Percentiles rank a stretch among this genome's conserved stretches.
These are phyloP conservation scores for Penicillium lagena DNA, from an alignment of 495 filamentous ascomycete species.

Conservation along the genomic window DNA sequence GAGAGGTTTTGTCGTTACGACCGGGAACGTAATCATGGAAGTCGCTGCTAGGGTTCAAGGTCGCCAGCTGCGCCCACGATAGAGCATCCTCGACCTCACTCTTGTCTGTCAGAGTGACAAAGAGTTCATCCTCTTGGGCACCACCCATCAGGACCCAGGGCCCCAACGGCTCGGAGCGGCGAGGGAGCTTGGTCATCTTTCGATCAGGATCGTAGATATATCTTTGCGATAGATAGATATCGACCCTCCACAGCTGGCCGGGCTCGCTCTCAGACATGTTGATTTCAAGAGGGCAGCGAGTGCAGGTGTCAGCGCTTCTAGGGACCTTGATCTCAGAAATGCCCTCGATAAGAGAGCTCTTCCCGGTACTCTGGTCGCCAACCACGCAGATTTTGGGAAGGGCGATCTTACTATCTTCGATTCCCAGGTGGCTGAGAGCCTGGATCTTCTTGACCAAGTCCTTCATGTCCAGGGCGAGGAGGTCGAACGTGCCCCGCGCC, in stretches of 20 bases:
- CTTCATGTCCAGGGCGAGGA: conserved; percentile 33
- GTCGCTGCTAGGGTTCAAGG: conserved; percentile 50
- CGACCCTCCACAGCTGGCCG: conserved; percentile 51
- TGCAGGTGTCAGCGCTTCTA: conserved; percentile 62
- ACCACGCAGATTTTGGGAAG: conserved; percentile 73
- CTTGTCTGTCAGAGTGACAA: conserved; percentile 32
- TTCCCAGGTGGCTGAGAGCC: conserved; percentile 38
- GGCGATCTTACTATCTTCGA: conserved; percentile 49
- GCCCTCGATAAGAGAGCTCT: conserved; percentile 73
- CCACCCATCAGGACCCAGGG: conserved; percentile 31
- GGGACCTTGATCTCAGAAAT: conserved; percentile 75
- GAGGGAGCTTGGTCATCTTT: conserved; percentile 11
- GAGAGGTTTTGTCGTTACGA: conserved; percentile 21
- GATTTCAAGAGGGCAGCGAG: conserved; percentile 71
- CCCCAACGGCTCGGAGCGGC: conserved; percentile 27
- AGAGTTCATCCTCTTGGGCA: conserved; percentile 32
- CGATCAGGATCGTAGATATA: conserved; percentile 42
- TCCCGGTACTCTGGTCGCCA: conserved; percentile 77
- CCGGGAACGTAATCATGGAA: conserved; percentile 45
- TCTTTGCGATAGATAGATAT: conserved; percentile 51
- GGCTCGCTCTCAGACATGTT: conserved; percentile 51
- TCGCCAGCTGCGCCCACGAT: conserved; percentile 64
- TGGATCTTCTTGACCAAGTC: conserved; percentile 40
- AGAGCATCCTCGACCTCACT: conserved; percentile 52
- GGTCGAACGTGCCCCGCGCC: conserved; percentile 13